Evolutionary conservation across 1,139 yeast species (phyloP), one percentile per base, ranked within the genome.

Genomic region (Hansenula sp.): DNA sequence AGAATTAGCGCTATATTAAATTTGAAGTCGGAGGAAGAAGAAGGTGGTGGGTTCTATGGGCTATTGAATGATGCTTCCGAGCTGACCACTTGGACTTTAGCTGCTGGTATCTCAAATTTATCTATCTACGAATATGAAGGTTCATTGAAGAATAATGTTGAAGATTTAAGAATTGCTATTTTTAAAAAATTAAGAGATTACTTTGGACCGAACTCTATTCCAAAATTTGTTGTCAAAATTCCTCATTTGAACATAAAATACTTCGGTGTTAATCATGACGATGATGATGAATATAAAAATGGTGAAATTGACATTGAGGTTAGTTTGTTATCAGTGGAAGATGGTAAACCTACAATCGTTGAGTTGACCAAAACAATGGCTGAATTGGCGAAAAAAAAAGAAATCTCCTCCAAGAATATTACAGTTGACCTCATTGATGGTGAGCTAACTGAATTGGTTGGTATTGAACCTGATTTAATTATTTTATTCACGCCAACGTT

Each of bases 331-430:
- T 81, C 94, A 19, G 72, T 76, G 39, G 77, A 81, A 39, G 98
- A 94, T 61, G 99, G 99, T 7, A 82, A 95, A 51, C 85, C 90
- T 44, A 84, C 96, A 17, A 79, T 93, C 49, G 93, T 90, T 31
- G 96, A 89, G 54, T 72, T 94, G 47, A 85, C 99, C 19, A 84
- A 79, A 56, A 87, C 96, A 31, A 81, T 91, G 80, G 81, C 96
- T 38, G 90, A 83, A 46, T 70, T 89, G 51, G 86, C 91, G 11
- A 67, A 71, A 18, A 72, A 74, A 42, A 73, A 79, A 38, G 89
- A 84, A 54, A 66, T 93, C 47, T 65, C 74, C n/a, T 63, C 81
- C 10, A 68, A 74, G 25, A 95, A 90, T 53, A 79, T 93, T 52
- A 82, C 86, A 17, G 77, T 88, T 50, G 82, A 79, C 34, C 72